Conservation (phyloP, 2,329 filamentous ascomycete species). For the Penicillium sp. region DNA sequence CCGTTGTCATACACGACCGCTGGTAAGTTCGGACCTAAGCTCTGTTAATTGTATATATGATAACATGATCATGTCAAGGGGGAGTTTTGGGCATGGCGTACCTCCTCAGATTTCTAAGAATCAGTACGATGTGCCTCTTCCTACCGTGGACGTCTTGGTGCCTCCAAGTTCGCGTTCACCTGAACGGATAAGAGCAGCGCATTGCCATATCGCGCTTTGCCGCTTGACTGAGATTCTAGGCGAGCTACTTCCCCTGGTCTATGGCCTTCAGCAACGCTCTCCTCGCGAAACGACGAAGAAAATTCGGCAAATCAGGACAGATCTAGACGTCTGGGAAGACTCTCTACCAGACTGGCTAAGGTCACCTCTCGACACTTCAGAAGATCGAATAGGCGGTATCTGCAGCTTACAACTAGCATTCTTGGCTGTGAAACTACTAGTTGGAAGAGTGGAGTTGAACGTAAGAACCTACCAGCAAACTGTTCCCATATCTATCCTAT, state of each 20-base stretch:
- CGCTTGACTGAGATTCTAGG: slow-evolving; percentile 54
- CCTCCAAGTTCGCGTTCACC: slow-evolving; percentile 40
- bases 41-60: not conserved
- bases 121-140: slow-evolving; percentile 62
- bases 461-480: slow-evolving; percentile 34
- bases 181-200: slow-evolving; percentile 52
- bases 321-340: slow-evolving; percentile 53
- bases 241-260: slow-evolving; percentile 52
- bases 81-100: slow-evolving; percentile 61
- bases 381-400: slow-evolving; percentile 45
- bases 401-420: slow-evolving; percentile 52
- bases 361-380: slow-evolving; percentile 36
- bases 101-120: slow-evolving; percentile 58
- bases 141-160: slow-evolving; percentile 50
- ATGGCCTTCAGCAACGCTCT: slow-evolving; percentile 49
- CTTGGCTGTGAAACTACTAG: slow-evolving; percentile 53
- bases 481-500: not conserved
- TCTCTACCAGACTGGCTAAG: slow-evolving; percentile 51
- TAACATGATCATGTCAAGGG: slow-evolving; percentile 41
- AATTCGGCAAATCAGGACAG: slow-evolving; percentile 51
- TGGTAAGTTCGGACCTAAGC: slow-evolving; percentile 42
- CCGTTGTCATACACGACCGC: slow-evolving; percentile 60
- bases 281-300: slow-evolving; percentile 51
- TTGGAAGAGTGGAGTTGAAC: slow-evolving; percentile 53
- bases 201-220: slow-evolving; percentile 60